These are phyloP conservation scores for Phanerodontia chrysosporium DNA, from an alignment of 768 basidiomycete species.

Conservation along the genomic window DNA sequence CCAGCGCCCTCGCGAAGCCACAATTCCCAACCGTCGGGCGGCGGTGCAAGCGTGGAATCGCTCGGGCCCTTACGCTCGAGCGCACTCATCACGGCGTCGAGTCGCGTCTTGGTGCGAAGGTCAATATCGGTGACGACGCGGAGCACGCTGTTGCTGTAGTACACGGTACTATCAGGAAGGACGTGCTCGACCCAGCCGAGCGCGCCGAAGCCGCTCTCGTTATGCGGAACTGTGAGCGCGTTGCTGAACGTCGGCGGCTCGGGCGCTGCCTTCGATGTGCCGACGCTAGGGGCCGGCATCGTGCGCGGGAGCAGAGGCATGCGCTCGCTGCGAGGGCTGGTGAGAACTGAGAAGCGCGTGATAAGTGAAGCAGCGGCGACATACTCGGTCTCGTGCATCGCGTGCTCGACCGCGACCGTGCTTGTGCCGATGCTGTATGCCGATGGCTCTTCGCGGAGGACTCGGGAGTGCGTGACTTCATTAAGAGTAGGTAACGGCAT, in stretches of 20 bases:
- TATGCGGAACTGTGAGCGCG: conserved; percentile 17
- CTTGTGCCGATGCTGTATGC: conserved; percentile 17
- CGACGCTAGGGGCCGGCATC: conserved; percentile 26
- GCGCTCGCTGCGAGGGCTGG: conserved; percentile 40
- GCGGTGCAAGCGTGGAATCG: conserved; percentile 29
- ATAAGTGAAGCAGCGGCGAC: background rate
- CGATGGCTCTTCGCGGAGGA: conserved; percentile 14
- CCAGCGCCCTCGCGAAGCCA: conserved; percentile 51
- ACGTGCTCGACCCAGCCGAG: conserved; percentile 75
- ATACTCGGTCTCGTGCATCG: conserved; percentile 15
- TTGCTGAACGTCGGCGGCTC: background rate
- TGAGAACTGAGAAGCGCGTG: background rate
- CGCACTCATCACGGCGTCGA: conserved; percentile 48
- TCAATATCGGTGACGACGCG: conserved; percentile 70
- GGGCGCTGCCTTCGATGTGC: conserved; percentile 4
- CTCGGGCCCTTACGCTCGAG: conserved; percentile 30
- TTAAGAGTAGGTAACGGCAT: conserved; percentile 42
- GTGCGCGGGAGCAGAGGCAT: conserved; percentile 42
- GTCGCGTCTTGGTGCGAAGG: conserved; percentile 46
- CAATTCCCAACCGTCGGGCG: conserved; percentile 43
- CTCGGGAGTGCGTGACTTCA: conserved; percentile 35
- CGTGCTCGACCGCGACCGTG: conserved; percentile 8
- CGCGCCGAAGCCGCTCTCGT: conserved; percentile 28
- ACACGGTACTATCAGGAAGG: conserved; percentile 68
- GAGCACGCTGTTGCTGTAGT: conserved; percentile 62